Evolutionary conservation across 169 alveolate species (phyloP), one percentile per base, ranked within the genome.

Genomic region (Cryptosporidium bovis): DNA sequence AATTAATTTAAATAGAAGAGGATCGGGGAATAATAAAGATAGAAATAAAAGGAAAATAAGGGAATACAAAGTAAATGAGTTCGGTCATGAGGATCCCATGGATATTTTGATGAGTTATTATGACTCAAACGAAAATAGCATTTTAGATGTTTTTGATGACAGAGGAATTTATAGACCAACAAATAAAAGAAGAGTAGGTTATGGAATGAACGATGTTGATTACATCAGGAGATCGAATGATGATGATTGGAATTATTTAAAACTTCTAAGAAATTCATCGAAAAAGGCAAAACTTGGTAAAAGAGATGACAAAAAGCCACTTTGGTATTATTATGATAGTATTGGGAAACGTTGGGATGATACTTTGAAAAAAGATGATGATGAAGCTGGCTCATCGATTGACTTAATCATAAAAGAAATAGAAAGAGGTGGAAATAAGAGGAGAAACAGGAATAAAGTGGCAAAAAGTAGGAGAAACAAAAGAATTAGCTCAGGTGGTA

Each of bases 321-420:
- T 77, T 46, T 77, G 87, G 87, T 77, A 77, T 46, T 77, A 77
- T 60, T 56, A 77, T 62, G 87, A 77, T 31, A 40, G 60, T 44
- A 77, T 77, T 36, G 87, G 87, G 18, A 56, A 50, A 56, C 71
- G 69, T 27, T 77, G 87, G 87, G 87, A 77, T n/a, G 87, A 77
- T 44, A 40, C 69, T 16, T 29, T 77, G 18, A 36, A 13, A 13
- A 53, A 69, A 18, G 65, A 60, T 13, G 34, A 40, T 24, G 87
- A 77, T n/a, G n/a, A 18, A 13, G 44, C 56, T 5, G 77, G 58
- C 24, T 60, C 69, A n/a, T 56, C 71, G 12, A 62, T 60, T 58
- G 71, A 77, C 31, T 60, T 77, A 48, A 24, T 60, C 1, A 15
- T 77, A 24, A 34, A 40, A 50, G 65, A 77, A 10, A 7, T 77